Conservation (phyloP, 805 yeast genomes). For the Ogataea thermomethanolica region DNA sequence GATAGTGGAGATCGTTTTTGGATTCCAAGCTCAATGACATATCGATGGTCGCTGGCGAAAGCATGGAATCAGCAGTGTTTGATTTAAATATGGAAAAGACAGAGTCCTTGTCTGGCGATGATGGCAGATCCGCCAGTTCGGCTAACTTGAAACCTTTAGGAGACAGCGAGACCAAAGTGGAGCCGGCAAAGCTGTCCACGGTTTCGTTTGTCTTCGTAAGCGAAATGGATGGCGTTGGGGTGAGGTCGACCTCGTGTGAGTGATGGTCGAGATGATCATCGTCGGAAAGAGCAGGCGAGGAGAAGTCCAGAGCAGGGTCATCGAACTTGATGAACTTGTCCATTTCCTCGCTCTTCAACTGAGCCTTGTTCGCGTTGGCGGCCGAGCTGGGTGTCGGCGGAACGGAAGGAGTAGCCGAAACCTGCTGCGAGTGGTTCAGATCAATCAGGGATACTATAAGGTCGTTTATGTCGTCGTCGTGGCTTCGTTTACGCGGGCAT, state of each 20-base stretch:
- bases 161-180: constrained; percentile 20
- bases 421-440: constrained; percentile 29
- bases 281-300: constrained; percentile 21
- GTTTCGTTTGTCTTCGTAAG: constrained; percentile 30
- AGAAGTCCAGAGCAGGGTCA: constrained; percentile 14
- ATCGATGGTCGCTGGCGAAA: constrained; percentile 11
- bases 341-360: constrained; percentile 10
- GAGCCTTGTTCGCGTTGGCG: neutral
- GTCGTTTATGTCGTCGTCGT: constrained; percentile 36
- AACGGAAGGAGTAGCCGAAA: constrained; percentile 1
- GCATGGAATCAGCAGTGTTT: constrained; percentile 13
- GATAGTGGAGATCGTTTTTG: constrained; percentile 12
- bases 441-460: constrained; percentile 34
- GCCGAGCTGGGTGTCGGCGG: neutral
- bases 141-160: constrained; percentile 21
- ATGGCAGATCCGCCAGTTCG: constrained; percentile 17
- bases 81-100: constrained; percentile 13
- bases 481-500: constrained; percentile 25
- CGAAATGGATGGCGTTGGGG: constrained; percentile 24
- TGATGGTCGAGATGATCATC: constrained; percentile 24
- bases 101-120: constrained; percentile 13
- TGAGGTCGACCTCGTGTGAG: constrained; percentile 20
- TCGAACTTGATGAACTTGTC: constrained; percentile 18
- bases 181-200: constrained; percentile 24
- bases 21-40: constrained; percentile 6